Base-by-base conservation (phyloP, 2,329 filamentous ascomycete species). In the Penicillium nordicum region DNA sequence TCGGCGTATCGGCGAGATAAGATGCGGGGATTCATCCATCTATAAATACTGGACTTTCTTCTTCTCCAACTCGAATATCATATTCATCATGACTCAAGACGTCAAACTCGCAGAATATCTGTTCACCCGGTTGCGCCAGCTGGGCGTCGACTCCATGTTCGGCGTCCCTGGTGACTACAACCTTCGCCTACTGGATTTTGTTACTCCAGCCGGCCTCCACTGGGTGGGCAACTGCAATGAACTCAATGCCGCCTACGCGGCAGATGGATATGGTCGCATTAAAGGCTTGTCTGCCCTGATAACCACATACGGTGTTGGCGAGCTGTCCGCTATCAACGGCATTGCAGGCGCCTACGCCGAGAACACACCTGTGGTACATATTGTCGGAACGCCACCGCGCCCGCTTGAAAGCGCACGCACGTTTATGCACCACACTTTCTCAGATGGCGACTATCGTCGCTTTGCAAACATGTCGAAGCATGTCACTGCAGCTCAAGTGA, bases 81-180 rank as follows among this genome's bases (percentile, higher is more conserved):
- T 23, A 32, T 42, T 30, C 25, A 59, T 23, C 32, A 61, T 61
- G 62, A 27, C 50, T 53, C 57, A 40, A 57, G 61, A 64, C n/a
- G 60, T 66, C 48, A 65, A 67, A 18, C 57, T 76, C 14, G 73
- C 68, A 14, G 63, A 68, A 9, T 89, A 89, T 65, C 80, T 89
- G 66, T 88, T 88, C 69, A 81, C 77, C 44, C 79, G 87, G 53
- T 78, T 89, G 14, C 77, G 82, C 61, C 81, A 89, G 69, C 73
- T 88, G 36, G 86, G 86, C 30, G 80, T 88, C 32, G 78, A 81
- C 51, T 87, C 85, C 11, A 76, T 89, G 53, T 86, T 88, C 63
- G 87, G 87, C 44, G 74, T 89, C n/a, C 86, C 87, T 4, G 86
- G 72, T n/a, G 88, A 90, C 72, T 90, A 87, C 75, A 89, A 89